phyloP scores from a whole-genome alignment of 2,329 filamentous ascomycete genomes.

The Orbilia quercus region DNA sequence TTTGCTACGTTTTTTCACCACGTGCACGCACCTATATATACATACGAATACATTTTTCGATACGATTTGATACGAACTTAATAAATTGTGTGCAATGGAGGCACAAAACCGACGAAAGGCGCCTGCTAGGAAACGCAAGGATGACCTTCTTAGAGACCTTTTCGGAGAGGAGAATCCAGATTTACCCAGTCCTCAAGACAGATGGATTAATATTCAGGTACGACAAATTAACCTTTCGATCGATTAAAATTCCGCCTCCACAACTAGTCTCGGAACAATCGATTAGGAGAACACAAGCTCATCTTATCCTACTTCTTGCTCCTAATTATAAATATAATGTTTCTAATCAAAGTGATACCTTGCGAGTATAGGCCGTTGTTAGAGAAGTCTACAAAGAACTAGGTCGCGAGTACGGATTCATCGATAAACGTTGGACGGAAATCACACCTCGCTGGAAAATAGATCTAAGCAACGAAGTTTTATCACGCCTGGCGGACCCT shows the following conservation, averaged over 20 bases:
- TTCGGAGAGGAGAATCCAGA: slow-evolving; percentile 55
- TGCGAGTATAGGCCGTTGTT: slow-evolving; percentile 34
- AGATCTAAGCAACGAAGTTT: slow-evolving; percentile 49
- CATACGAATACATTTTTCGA: no score
- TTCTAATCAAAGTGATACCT: background rate
- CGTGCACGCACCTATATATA: no score
- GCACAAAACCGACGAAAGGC: slow-evolving; percentile 39
- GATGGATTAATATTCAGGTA: slow-evolving; percentile 56
- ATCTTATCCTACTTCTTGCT: background rate
- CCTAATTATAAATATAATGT: background rate
- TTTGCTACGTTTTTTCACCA: no score
- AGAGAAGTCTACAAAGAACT: slow-evolving; percentile 55
- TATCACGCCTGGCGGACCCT: slow-evolving; percentile 42
- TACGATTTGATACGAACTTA: background rate
- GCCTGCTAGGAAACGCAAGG: slow-evolving; percentile 53
- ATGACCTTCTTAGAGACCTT: slow-evolving; percentile 50
- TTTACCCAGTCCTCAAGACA: slow-evolving; percentile 51
- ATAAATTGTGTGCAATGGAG: slow-evolving; percentile 32
- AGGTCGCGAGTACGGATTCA: slow-evolving; percentile 54
- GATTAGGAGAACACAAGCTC: background rate
- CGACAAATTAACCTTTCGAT: background rate
- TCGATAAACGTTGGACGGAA: slow-evolving; percentile 56
- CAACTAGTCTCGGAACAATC: background rate
- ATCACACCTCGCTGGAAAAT: slow-evolving; percentile 55
- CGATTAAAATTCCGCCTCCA: background rate